Percentiles rank a stretch among this genome's conserved stretches.
Conservation (phyloP, 2,329 filamentous ascomycete species). For the Aspergillaceae sp. region DNA sequence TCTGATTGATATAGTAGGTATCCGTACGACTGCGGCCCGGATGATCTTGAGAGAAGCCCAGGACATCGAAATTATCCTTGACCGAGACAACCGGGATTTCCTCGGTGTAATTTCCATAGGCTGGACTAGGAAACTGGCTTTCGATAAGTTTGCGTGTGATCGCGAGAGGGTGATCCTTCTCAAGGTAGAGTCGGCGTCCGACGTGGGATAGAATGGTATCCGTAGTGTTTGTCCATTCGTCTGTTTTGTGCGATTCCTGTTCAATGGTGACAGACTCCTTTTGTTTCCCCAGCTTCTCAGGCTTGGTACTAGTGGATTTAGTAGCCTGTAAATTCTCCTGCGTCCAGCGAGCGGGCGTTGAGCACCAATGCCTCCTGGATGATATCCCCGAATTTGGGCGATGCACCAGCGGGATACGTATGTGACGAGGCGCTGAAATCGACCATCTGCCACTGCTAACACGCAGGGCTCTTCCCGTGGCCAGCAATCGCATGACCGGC, state of each 20-base stretch:
- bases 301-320: neutral
- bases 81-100: constrained; percentile 78
- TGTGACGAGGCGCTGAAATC: constrained; percentile 17
- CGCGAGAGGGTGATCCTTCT: constrained; percentile 77
- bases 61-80: constrained; percentile 88
- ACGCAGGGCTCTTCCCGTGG: constrained; percentile 32
- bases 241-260: constrained; percentile 56
- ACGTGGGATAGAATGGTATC: constrained; percentile 65
- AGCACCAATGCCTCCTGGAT: constrained; percentile 24
- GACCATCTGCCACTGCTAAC: constrained; percentile 27
- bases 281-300: constrained; percentile 11
- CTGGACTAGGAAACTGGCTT: constrained; percentile 66
- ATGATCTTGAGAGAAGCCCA: constrained; percentile 82
- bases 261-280: constrained; percentile 46
- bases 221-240: constrained; percentile 80
- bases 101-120: constrained; percentile 67
- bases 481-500: constrained; percentile 28
- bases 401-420: constrained; percentile 10
- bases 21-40: constrained; percentile 79
- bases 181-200: constrained; percentile 74
- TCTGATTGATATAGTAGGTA: constrained; percentile 87
- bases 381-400: constrained; percentile 10
- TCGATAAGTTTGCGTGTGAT: constrained; percentile 92
- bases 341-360: constrained; percentile 20
- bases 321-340: constrained; percentile 8